phyloP scores from a whole-genome alignment of 495 filamentous ascomycete genomes.

The Echria macrotheca region DNA sequence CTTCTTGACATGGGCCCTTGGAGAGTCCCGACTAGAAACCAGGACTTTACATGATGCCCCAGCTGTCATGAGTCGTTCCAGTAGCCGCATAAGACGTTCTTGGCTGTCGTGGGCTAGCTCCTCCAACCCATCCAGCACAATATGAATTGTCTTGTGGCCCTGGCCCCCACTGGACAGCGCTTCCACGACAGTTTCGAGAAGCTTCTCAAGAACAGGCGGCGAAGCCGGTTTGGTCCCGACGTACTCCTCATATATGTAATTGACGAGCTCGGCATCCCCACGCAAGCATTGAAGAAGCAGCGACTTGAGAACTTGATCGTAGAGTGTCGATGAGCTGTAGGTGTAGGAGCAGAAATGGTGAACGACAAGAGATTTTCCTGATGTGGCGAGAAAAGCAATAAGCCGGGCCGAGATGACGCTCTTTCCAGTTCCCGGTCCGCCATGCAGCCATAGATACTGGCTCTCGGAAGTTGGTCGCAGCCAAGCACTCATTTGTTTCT shows the following conservation, averaged over 20 bases:
- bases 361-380: constrained; percentile 12
- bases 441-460: constrained; percentile 23
- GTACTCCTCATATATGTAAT: constrained; percentile 20
- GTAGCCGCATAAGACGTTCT: constrained; percentile 15
- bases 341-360: constrained; percentile 25
- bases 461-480: constrained; percentile 8
- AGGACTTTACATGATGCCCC: constrained; percentile 21
- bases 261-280: constrained; percentile 16
- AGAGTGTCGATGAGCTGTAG: constrained; percentile 21
- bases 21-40: constrained; percentile 17
- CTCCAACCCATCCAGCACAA: background rate
- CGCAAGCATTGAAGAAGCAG: constrained; percentile 24
- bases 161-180: constrained; percentile 1
- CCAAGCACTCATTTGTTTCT: constrained; percentile 23
- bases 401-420: constrained; percentile 25
- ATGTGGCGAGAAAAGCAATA: constrained; percentile 13
- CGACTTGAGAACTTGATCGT: constrained; percentile 27
- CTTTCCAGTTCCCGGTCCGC: constrained; percentile 28
- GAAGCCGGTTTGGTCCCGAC: constrained; percentile 16
- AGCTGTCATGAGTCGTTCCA: constrained; percentile 15
- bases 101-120: constrained; percentile 24
- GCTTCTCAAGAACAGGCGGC: constrained; percentile 14
- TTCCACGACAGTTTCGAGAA: constrained; percentile 14
- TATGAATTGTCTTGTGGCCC: background rate
- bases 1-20: constrained; percentile 2